Evolutionary conservation across 805 yeast genomes (phyloP).

Genomic region (Tanozyma kutaoensis): DNA sequence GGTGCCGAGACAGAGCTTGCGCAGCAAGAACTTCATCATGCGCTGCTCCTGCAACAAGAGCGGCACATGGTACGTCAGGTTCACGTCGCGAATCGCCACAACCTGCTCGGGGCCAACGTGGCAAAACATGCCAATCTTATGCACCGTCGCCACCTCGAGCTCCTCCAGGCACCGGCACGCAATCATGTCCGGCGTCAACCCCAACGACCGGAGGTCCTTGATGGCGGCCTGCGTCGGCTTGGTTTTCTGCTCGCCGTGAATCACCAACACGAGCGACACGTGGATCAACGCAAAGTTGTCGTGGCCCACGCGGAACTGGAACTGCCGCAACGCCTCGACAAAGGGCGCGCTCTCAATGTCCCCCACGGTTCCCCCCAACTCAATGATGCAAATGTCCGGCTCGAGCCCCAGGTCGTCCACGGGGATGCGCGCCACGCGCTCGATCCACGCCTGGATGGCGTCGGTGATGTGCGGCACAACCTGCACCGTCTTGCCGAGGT

Average conservation of each 20-base stretch:
- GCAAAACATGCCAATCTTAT: conserved; percentile 96
- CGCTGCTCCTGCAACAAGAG: conserved; percentile 78
- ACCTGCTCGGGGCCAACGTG: conserved; percentile 99
- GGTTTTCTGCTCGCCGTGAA: conserved; percentile 97
- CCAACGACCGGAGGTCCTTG: conserved; percentile 89
- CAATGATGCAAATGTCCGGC: conserved; percentile 95
- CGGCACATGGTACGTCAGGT: conserved; percentile 96
- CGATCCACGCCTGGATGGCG: conserved; percentile 98
- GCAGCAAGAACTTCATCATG: conserved; percentile 57
- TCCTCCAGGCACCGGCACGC: conserved; percentile 92
- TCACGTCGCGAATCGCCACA: conserved; percentile 90
- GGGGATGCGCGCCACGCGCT: conserved; percentile 79
- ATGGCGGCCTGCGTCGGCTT: conserved; percentile 99
- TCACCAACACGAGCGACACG: conserved; percentile 94
- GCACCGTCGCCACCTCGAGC: conserved; percentile 75
- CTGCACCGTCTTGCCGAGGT: conserved; percentile 98
- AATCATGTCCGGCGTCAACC: conserved; percentile 91
- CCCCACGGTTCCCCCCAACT: conserved; percentile 98
- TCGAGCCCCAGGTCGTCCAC: conserved; percentile 80
- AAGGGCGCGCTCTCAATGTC: conserved; percentile 98
- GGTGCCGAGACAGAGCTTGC: conserved; percentile 50
- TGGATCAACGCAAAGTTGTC: conserved; percentile 94
- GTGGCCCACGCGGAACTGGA: conserved; percentile 91
- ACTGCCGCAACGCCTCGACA: conserved; percentile 97
- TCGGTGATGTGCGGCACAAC: conserved; percentile 97